Evolutionary conservation across 345 rosid species (phyloP).

Genomic region (Lenwebbia sp.): DNA sequence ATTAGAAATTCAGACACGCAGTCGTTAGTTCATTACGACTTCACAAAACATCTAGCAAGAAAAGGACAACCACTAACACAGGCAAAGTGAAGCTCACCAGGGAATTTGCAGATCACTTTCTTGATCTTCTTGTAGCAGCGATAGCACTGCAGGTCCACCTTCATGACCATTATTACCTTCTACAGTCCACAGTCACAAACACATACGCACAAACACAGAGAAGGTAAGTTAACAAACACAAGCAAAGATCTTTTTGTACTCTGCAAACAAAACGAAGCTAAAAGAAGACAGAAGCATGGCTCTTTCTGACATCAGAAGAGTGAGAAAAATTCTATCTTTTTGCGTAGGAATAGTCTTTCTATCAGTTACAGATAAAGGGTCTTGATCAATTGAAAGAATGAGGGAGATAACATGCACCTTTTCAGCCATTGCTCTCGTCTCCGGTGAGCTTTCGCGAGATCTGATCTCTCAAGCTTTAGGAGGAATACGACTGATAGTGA

Average conservation of each 20-base stretch:
- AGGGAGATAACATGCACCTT: background rate
- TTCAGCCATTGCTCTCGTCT: background rate
- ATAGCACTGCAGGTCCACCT: slow-evolving; percentile 21
- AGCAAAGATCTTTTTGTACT: background rate
- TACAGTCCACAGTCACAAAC: background rate
- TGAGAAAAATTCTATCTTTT: background rate
- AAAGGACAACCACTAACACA: slow-evolving; percentile 15
- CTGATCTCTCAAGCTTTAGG: background rate
- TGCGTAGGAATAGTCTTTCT: background rate
- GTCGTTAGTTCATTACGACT: background rate
- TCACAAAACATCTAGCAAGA: slow-evolving; percentile 1
- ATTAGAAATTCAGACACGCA: background rate
- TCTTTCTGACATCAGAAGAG: background rate
- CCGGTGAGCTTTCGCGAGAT: background rate
- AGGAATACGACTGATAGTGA: background rate
- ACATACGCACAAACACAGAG: background rate
- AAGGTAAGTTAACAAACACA: background rate
- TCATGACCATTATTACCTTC: slow-evolving; percentile 19
- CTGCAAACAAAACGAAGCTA: background rate
- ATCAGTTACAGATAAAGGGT: background rate
- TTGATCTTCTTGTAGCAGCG: slow-evolving; percentile 31
- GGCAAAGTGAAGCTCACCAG: slow-evolving; percentile 13
- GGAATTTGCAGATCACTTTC: slow-evolving; percentile 19
- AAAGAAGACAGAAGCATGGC: background rate
- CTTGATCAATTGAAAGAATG: background rate